A percentile compares a stretch with the other conserved stretches of the same genome.
phyloP scores from a whole-genome alignment of 129 eudicot species.

The Artemisia annua region DNA sequence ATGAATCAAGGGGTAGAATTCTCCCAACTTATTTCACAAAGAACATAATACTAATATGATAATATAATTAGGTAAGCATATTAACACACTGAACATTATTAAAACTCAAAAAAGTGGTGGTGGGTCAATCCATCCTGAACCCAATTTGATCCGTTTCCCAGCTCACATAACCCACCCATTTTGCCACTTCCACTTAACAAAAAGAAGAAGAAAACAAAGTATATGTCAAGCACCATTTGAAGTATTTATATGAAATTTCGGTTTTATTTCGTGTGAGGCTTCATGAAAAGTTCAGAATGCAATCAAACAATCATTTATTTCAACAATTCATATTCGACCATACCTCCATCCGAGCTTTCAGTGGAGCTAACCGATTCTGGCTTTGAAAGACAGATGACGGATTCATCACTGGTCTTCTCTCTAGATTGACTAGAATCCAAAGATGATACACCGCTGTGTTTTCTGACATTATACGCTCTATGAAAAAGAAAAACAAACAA shows the following conservation, averaged over 20 bases:
- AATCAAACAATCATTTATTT: conserved; percentile 7
- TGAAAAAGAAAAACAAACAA: conserved; percentile 11
- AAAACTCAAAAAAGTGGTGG: not conserved
- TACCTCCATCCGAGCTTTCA: conserved; percentile 70
- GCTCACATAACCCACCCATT: conserved; percentile 5
- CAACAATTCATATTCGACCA: conserved; percentile 6
- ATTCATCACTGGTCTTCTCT: conserved; percentile 46
- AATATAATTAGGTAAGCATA: not conserved
- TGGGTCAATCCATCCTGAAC: not conserved
- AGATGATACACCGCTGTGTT: conserved; percentile 22
- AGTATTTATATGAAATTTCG: conserved; percentile 9
- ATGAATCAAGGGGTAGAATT: not conserved
- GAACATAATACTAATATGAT: not conserved
- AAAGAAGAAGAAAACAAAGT: not conserved
- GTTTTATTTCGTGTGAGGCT: not conserved
- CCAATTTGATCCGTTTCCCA: conserved; percentile 2
- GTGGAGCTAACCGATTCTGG: conserved; percentile 61
- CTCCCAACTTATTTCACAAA: not conserved
- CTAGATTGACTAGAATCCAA: conserved; percentile 33
- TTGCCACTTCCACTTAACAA: not conserved
- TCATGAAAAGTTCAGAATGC: not conserved
- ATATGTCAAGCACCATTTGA: conserved; percentile 12
- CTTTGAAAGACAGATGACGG: conserved; percentile 50
- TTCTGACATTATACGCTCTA: conserved; percentile 39
- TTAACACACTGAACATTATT: not conserved